phyloP scores from a whole-genome alignment of 352 stramenopile species.

The Globisporangium canariense region DNA sequence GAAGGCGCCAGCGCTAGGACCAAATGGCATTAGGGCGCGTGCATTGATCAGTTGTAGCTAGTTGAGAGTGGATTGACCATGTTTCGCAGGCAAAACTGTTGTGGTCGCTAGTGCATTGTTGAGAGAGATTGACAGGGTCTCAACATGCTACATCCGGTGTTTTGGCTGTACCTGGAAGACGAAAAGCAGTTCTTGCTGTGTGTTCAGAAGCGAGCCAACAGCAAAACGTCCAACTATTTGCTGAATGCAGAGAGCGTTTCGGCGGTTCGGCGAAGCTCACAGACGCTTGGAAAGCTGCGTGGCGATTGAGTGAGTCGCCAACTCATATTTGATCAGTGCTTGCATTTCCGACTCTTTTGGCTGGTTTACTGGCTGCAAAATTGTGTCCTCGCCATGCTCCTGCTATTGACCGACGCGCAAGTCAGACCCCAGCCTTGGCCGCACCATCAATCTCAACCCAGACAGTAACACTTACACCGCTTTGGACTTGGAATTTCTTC shows the following conservation, averaged over 20 bases:
- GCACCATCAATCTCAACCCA: conserved; percentile 19
- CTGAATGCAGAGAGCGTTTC: conserved; percentile 44
- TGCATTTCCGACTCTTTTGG: not conserved
- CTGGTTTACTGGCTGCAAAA: conserved; percentile 18
- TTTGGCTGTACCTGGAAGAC: conserved; percentile 52
- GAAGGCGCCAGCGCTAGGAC: conserved; percentile 21
- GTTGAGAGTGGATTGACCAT: not conserved
- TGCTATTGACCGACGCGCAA: conserved; percentile 8
- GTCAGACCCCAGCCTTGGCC: not conserved
- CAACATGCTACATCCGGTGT: conserved; percentile 51
- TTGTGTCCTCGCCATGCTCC: conserved; percentile 32
- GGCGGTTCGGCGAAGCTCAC: conserved; percentile 29
- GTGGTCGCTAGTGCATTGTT: conserved; percentile 38
- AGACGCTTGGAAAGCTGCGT: conserved; percentile 57
- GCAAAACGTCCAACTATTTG: conserved; percentile 63
- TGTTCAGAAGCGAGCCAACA: conserved; percentile 46
- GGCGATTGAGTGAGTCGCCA: conserved; percentile 39
- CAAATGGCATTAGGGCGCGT: conserved; percentile 31
- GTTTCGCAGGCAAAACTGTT: not conserved
- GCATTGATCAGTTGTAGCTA: not conserved
- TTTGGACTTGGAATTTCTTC: conserved; percentile 74
- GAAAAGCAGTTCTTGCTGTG: conserved; percentile 47
- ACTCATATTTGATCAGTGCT: not conserved
- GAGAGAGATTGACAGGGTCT: conserved; percentile 48
- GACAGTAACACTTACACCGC: conserved; percentile 29